Conservation (phyloP, 1,284 basidiomycete genomes). For the Moesziomyces globuligerus region DNA sequence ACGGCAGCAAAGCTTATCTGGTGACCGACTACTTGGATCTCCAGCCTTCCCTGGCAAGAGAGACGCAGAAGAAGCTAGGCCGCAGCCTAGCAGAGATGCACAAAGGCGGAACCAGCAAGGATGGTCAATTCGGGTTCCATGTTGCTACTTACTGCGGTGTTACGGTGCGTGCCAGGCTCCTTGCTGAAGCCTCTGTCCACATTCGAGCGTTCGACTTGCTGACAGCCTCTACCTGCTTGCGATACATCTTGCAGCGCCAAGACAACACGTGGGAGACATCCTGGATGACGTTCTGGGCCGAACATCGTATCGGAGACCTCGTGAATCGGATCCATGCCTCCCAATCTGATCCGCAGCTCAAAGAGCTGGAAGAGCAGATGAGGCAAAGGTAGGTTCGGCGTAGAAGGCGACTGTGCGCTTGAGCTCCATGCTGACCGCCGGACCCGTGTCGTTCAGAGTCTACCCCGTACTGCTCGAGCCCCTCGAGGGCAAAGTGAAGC, state of each 20-base stretch:
- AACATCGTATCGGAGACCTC: slow-evolving; percentile 36
- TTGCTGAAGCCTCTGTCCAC: neutral
- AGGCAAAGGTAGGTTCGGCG: slow-evolving; percentile 17
- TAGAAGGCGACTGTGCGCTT: no score
- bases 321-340: slow-evolving; percentile 19
- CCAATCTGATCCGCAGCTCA: slow-evolving; percentile 23
- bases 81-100: slow-evolving; percentile 34
- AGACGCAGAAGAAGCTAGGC: slow-evolving; percentile 19
- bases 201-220: no score
- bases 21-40: slow-evolving; percentile 38
- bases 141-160: slow-evolving; percentile 38
- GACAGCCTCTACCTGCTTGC: neutral
- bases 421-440: neutral
- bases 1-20: slow-evolving; percentile 26
- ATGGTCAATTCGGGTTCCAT: slow-evolving; percentile 29
- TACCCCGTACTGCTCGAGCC: slow-evolving; percentile 32
- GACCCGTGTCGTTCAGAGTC: slow-evolving; percentile 3
- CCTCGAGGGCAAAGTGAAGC: slow-evolving; percentile 40
- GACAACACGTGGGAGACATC: slow-evolving; percentile 43
- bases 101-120: slow-evolving; percentile 14
- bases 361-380: slow-evolving; percentile 30
- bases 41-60: slow-evolving; percentile 14
- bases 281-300: slow-evolving; percentile 38
- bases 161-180: slow-evolving; percentile 15
- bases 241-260: slow-evolving; percentile 29